Conservation (phyloP, 306 rosid genomes). For the Quercus ilex region DNA sequence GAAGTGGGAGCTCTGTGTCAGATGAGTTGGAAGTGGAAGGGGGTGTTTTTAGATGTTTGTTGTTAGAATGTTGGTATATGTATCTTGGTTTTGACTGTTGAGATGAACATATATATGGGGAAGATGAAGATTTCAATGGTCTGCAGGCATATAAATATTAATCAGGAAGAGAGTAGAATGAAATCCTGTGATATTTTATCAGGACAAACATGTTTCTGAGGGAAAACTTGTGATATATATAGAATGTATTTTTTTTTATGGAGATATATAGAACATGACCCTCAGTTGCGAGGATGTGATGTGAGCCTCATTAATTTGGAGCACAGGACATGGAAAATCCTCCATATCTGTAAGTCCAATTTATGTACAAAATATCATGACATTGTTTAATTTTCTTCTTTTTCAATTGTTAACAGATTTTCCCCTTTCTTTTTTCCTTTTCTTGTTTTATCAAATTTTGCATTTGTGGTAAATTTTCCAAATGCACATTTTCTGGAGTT, state of each 20-base stretch:
- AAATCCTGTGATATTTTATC: neutral
- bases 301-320: neutral
- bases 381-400: neutral
- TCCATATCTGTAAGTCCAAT: neutral
- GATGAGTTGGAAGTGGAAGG: neutral
- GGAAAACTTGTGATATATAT: neutral
- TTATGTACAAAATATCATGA: neutral
- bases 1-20: too few species aligned
- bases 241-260: neutral
- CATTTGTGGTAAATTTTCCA: neutral
- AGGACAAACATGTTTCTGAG: neutral
- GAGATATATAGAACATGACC: neutral
- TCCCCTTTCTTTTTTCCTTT: too few species aligned
- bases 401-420: neutral
- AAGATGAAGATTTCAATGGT: neutral
- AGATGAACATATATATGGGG: neutral
- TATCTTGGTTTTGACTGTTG: neutral
- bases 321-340: neutral
- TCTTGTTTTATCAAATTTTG: neutral
- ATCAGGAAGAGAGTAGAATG: neutral
- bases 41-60: neutral
- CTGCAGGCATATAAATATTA: neutral
- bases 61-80: neutral
- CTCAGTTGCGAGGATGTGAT: neutral
- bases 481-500: neutral